Evolutionary conservation across 306 rosid genomes (phyloP), one percentile per base, ranked within the genome.

Genomic region (Comarum palustre): DNA sequence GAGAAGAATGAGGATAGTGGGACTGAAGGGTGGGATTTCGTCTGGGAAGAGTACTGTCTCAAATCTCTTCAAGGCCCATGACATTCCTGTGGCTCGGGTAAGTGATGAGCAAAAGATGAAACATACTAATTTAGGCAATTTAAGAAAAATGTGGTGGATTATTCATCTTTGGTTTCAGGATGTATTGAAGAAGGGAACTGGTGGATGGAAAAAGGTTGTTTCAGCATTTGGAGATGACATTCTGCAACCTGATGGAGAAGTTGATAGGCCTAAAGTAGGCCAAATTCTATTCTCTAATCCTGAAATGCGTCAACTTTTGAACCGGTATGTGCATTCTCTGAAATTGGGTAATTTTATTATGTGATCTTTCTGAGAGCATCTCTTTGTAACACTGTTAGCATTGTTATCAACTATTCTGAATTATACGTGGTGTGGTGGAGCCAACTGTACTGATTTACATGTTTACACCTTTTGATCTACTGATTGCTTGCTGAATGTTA

Each of bases 1-100:
- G 22, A 32, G 17, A 64, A 52, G 68, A 41, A 89, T 91, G 98
- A 88, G 97, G 81, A 84, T 91, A 0, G 84, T 89, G 68, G 97
- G 98, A 25, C 81, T 91, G 29, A 91, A 92, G 0, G 96, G 95
- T 41, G 97, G 98, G 80, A 91, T 91, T 48, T 77, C 95, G 0
- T 89, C 93, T 1, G 96, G 96, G 61, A 94, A 94, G 83, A 94
- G 96, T 83, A 89, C 96, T 0, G 92, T 88, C 42, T 91, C 97
- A 52, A 82, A 84, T 83, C 91, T 87, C 24, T 94, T 94, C 91
- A 89, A 84, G 78, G 75, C 90, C 54, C 76, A 88, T 5, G 86
- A 72, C 64, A 51, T 91, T 72, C 91, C 96, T 0, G 84, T 91
- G 38, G 94, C 97, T 76, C 90, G 90, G 0, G 98, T 94, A 82